Percentiles rank a stretch among this genome's conserved stretches.
Evolutionary conservation across 2,329 filamentous ascomycete genomes (phyloP).

Genomic region (Diaporthe ilicicola): DNA sequence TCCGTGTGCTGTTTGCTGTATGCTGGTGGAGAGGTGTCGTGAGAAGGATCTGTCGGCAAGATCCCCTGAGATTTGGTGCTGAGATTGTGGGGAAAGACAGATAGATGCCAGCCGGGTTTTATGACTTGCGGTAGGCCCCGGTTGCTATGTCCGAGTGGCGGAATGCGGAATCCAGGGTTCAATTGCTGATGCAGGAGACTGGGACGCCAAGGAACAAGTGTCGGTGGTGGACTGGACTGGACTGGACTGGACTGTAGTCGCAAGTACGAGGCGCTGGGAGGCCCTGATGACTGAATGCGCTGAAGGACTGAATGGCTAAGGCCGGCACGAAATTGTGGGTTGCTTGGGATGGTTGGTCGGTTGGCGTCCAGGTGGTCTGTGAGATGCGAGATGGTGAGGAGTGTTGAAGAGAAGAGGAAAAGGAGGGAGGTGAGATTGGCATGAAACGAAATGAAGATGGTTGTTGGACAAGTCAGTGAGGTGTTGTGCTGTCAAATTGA

Average conservation of each 20-base stretch:
- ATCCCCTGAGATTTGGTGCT: conserved; percentile 28
- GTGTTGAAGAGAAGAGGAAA: not conserved
- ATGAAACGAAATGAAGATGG: conserved; percentile 9
- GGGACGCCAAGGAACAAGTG: conserved; percentile 5
- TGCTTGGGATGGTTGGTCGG: not conserved
- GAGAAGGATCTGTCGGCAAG: conserved; percentile 25
- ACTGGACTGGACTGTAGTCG: not conserved
- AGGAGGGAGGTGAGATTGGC: not conserved
- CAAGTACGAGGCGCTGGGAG: not conserved
- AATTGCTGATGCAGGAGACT: conserved; percentile 5
- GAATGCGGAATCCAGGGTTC: conserved; percentile 1
- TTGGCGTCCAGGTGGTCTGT: not conserved
- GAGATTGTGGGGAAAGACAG: conserved; percentile 24
- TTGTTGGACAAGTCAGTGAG: not conserved
- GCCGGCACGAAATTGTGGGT: not conserved
- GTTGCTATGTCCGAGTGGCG: not conserved
- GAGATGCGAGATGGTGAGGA: not conserved
- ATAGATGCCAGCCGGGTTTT: conserved; percentile 16
- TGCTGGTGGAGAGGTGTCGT: conserved; percentile 25
- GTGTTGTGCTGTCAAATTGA: conserved; percentile 6
- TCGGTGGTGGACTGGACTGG: not conserved
- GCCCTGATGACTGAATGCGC: not conserved
- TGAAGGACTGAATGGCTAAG: not conserved
- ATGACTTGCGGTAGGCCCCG: conserved; percentile 19
- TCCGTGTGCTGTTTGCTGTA: conserved; percentile 16